A percentile compares a stretch with the other conserved stretches of the same genome.
These are phyloP conservation scores for Tulasnella sp. DNA, from an alignment of 768 basidiomycete genomes.

Conservation along the genomic window DNA sequence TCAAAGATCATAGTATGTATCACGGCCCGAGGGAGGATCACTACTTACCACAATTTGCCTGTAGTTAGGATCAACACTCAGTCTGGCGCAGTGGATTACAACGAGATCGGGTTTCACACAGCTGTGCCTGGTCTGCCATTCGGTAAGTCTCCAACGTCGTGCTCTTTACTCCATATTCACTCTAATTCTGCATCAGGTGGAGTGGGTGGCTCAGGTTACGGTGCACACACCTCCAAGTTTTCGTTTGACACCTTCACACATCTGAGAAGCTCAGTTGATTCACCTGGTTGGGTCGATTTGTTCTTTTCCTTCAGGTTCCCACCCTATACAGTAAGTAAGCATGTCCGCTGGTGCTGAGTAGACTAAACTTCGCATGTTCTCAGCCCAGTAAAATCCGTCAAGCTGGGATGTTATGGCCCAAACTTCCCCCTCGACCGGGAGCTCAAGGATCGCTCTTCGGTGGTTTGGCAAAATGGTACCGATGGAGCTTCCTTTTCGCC, in stretches of 20 bases:
- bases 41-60: background rate
- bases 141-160: slow-evolving; percentile 26
- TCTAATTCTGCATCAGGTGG: background rate
- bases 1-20: slow-evolving; percentile 47
- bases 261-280: slow-evolving; percentile 40
- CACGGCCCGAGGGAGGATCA: background rate
- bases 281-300: slow-evolving; percentile 31
- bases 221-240: slow-evolving; percentile 59
- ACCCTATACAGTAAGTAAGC: slow-evolving; percentile 27
- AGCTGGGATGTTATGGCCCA: too few species aligned
- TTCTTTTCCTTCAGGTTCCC: slow-evolving; percentile 28
- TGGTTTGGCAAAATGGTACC: too few species aligned
- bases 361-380: too few species aligned
- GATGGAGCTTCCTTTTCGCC: too few species aligned
- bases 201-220: slow-evolving; percentile 25
- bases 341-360: too few species aligned
- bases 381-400: too few species aligned
- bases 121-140: slow-evolving; percentile 54
- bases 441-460: too few species aligned
- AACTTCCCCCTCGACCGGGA: too few species aligned
- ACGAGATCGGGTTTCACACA: slow-evolving; percentile 52
- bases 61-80: slow-evolving; percentile 56
- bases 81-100: slow-evolving; percentile 56
- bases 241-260: slow-evolving; percentile 72
- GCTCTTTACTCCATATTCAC: background rate